A percentile compares a stretch with the other conserved stretches of the same genome.
These are phyloP conservation scores for Aspergillus caelatus DNA, from an alignment of 2,329 filamentous ascomycete genomes.

Conservation along the genomic window DNA sequence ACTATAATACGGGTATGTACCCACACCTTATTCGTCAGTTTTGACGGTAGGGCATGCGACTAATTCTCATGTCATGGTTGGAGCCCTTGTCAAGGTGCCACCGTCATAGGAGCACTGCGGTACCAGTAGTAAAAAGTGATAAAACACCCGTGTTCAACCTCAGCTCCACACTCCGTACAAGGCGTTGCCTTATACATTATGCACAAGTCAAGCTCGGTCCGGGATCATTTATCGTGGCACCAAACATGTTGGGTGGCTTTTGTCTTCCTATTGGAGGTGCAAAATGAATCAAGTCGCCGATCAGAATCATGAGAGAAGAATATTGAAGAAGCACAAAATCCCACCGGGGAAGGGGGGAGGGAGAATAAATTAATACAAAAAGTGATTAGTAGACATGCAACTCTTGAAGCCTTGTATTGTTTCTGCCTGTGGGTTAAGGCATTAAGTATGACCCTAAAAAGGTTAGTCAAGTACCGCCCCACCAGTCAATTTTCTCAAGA, in stretches of 20 bases:
- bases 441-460: not conserved
- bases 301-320: not conserved
- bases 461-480: not conserved
- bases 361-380: not conserved
- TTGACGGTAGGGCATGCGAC: not conserved
- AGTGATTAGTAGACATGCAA: not conserved
- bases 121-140: not conserved
- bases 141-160: not conserved
- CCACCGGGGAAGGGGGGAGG: not conserved
- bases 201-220: not conserved
- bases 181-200: not conserved
- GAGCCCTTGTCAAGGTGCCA: not conserved
- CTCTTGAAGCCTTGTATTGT: not conserved
- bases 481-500: not conserved
- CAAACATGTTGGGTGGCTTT: not conserved
- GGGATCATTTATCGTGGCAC: not conserved
- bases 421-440: not conserved
- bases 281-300: not conserved
- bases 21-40: slow-evolving; percentile 1
- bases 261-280: not conserved
- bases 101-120: not conserved
- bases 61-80: not conserved
- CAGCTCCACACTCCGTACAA: not conserved
- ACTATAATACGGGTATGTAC: not conserved
- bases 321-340: not conserved